phyloP scores from a whole-genome alignment of 345 rosid genomes.

The Eucalyptus victrix region DNA sequence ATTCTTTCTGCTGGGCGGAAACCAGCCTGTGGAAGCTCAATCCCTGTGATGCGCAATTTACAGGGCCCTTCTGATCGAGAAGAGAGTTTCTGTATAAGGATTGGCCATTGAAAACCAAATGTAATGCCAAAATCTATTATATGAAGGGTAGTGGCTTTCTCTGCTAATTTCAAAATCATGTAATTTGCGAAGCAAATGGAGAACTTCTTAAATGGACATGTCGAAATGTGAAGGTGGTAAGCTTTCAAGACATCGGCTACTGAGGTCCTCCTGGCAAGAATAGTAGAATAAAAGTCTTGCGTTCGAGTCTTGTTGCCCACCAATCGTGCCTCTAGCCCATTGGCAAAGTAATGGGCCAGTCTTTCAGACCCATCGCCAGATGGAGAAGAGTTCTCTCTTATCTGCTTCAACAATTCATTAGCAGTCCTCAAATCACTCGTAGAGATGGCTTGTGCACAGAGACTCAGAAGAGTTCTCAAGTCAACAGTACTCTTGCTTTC shows the following conservation, averaged over 20 bases:
- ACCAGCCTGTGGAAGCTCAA: conserved; percentile 19
- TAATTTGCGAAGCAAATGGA: conserved; percentile 5
- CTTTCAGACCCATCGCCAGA: conserved; percentile 73
- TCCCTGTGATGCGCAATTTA: conserved; percentile 18
- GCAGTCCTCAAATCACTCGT: conserved; percentile 56
- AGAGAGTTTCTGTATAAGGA: conserved; percentile 7
- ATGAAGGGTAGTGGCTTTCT: conserved; percentile 8
- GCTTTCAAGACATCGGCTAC: conserved; percentile 14
- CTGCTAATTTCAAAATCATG: neutral
- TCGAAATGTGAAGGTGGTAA: conserved; percentile 4
- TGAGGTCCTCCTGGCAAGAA: neutral
- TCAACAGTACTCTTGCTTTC: conserved; percentile 35
- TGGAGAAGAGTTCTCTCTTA: conserved; percentile 56
- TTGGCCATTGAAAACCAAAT: conserved; percentile 25
- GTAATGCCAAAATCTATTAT: conserved; percentile 49
- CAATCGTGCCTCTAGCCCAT: conserved; percentile 72
- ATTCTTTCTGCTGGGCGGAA: conserved; percentile 11
- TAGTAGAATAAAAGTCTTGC: conserved; percentile 7
- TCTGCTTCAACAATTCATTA: conserved; percentile 62
- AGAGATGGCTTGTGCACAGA: conserved; percentile 73
- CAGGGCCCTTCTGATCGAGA: conserved; percentile 5
- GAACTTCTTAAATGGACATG: conserved; percentile 8
- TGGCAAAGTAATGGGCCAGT: conserved; percentile 71
- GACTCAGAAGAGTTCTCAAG: conserved; percentile 48
- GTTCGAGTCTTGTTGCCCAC: conserved; percentile 26